Conservation (phyloP, 1,284 basidiomycete species). For the Malassezia sympodialis region DNA sequence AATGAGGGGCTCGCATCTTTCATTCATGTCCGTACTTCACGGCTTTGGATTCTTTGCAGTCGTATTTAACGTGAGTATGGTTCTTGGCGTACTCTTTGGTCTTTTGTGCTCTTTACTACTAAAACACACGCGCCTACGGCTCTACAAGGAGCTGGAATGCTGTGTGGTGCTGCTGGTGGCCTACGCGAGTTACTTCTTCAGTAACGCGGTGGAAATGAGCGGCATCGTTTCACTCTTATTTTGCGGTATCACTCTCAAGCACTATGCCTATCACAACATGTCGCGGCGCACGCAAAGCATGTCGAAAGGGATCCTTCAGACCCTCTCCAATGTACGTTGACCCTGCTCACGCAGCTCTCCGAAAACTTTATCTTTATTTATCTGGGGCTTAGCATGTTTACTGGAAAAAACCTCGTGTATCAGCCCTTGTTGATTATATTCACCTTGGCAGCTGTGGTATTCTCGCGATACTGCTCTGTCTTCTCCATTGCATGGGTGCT, state of each 20-base stretch:
- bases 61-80: slow-evolving; percentile 87
- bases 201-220: slow-evolving; percentile 83
- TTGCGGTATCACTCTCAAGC: slow-evolving; percentile 97
- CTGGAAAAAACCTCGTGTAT: slow-evolving; percentile 73
- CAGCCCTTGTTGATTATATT: slow-evolving; percentile 79
- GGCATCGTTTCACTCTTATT: slow-evolving; percentile 96
- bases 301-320: slow-evolving; percentile 66
- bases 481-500: slow-evolving; percentile 93
- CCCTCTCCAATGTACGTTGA: slow-evolving; percentile 32
- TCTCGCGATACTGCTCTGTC: slow-evolving; percentile 88
- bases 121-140: slow-evolving; percentile 80
- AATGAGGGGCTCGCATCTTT: slow-evolving; percentile 78
- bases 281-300: slow-evolving; percentile 83
- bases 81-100: slow-evolving; percentile 80
- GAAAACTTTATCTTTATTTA: slow-evolving; percentile 99
- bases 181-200: slow-evolving; percentile 98
- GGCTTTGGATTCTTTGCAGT: slow-evolving; percentile 92
- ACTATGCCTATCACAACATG: slow-evolving; percentile 99
- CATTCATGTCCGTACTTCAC: slow-evolving; percentile 78
- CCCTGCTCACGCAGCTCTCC: slow-evolving; percentile 60
- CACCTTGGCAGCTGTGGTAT: slow-evolving; percentile 65
- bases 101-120: slow-evolving; percentile 79
- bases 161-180: slow-evolving; percentile 88
- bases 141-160: slow-evolving; percentile 73
- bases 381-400: slow-evolving; percentile 90